These are phyloP conservation scores for Backusella mclennaniae DNA, from an alignment of 192 early-diverging fungal species.

Conservation along the genomic window DNA sequence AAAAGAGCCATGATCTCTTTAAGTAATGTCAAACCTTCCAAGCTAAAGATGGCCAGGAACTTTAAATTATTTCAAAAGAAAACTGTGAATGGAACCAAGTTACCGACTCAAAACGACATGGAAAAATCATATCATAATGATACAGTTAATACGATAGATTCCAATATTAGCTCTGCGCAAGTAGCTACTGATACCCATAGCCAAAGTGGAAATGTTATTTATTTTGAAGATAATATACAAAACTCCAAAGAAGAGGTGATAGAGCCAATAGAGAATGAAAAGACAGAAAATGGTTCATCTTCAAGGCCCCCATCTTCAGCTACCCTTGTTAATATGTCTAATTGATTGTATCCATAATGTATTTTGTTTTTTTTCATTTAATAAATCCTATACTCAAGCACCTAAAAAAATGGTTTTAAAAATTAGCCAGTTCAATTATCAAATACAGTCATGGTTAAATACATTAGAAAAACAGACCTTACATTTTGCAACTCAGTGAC, in stretches of 20 bases:
- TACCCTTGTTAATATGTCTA: not conserved
- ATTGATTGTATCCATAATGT: not conserved
- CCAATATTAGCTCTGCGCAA: not conserved
- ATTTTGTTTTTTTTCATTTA: not conserved
- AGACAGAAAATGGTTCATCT: not conserved
- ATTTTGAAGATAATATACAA: slow-evolving; percentile 1
- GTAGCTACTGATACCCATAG: not conserved
- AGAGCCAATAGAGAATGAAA: not conserved
- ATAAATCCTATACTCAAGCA: not conserved
- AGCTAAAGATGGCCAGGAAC: not conserved
- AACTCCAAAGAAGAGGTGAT: not conserved
- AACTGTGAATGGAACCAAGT: not conserved
- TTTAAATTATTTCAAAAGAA: not conserved
- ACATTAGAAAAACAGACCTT: too few relatives aligned
- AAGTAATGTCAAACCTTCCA: slow-evolving; percentile 8
- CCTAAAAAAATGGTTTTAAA: not conserved
- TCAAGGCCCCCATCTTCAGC: not conserved
- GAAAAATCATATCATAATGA: not conserved
- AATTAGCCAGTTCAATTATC: not conserved
- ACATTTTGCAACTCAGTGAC: too few relatives aligned
- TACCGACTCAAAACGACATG: not conserved
- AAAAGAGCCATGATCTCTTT: not conserved
- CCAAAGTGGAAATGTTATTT: not conserved
- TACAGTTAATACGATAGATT: not conserved
- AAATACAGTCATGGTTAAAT: too few relatives aligned